Evolutionary conservation across 805 yeast genomes (phyloP).

Genomic region (Priceomyces medius): DNA sequence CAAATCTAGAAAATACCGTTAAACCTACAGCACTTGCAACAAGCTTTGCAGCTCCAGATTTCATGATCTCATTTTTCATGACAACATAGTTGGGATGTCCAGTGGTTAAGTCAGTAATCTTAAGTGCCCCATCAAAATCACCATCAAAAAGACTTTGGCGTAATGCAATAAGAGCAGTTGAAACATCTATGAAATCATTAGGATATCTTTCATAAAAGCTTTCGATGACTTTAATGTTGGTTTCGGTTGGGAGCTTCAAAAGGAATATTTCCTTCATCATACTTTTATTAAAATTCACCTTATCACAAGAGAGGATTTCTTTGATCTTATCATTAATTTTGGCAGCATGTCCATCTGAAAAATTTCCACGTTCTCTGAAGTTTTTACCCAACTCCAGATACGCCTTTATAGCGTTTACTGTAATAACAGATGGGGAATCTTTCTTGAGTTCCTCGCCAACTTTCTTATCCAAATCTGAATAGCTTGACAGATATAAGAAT

Average conservation of each 20-base stretch:
- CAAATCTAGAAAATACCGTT: conserved; percentile 40
- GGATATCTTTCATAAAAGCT: conserved; percentile 28
- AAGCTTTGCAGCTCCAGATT: conserved; percentile 29
- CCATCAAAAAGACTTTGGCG: conserved; percentile 58
- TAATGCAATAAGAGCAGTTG: conserved; percentile 60
- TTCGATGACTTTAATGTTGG: conserved; percentile 28
- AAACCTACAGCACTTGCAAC: conserved; percentile 31
- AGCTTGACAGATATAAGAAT: conserved; percentile 2
- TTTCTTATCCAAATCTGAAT: conserved; percentile 1
- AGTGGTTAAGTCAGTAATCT: conserved; percentile 58
- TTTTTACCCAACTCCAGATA: conserved; percentile 21
- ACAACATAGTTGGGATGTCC: conserved; percentile 53
- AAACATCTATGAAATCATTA: conserved; percentile 27
- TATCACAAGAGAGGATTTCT: conserved; percentile 19
- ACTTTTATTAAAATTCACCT: conserved; percentile 17
- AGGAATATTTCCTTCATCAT: conserved; percentile 30
- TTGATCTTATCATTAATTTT: conserved; percentile 19
- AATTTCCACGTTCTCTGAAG: conserved; percentile 20
- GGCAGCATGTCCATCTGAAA: conserved; percentile 21
- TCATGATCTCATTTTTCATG: conserved; percentile 28
- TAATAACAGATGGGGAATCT: conserved; percentile 5
- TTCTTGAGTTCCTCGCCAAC: conserved; percentile 2
- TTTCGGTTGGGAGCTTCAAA: conserved; percentile 31
- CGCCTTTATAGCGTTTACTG: conserved; percentile 21
- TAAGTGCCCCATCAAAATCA: conserved; percentile 55